Evolutionary conservation across 768 basidiomycete genomes (phyloP), one percentile per base, ranked within the genome.

Genomic region (Cyclocybe cylindracea): DNA sequence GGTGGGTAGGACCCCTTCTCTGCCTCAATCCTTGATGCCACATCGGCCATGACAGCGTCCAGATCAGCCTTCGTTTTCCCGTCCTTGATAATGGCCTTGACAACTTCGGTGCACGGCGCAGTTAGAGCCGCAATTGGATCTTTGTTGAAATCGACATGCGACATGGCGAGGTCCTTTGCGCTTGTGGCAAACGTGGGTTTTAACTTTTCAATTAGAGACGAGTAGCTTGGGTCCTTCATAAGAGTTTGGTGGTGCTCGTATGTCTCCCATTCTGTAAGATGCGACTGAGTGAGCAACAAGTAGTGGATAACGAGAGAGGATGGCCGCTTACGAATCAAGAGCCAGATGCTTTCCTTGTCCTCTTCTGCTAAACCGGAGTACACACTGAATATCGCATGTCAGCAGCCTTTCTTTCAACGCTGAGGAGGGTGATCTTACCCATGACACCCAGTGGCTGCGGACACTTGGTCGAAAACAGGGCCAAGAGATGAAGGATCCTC

Each of bases 231-330:
- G 19, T 37, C 34, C 4, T 55, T 39, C n/a, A 50, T 55, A 31
- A 61, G 46, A 5, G 54, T 48, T 47, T 58, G 18, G 39, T 61
- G 57, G 40, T 59, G 58, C 16, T 55, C 57, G 10, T 51, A 46
- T 2, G 59, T 59, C 46, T 63, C 59, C 62, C 62, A 63, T 11
- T 49, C 61, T 60, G 39, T 29, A 6, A n/a, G 19, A 2, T 31
- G 31, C 7, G 32, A 44, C 33, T 1, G 16, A 40, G 7, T 9
- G 10, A 16, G 37, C 19, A 31, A 10, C 6, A 4, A 10, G 37
- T 5, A 24, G 7, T 11, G 31, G 9, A 19, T 10, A 9, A 35
- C 10, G 13, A 24, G 24, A 16, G 7, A 45, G 24, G 16, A 16
- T 47, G 7, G 37, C 5, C 13, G 31, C 41, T 11, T 48, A 59